Base-by-base conservation (phyloP, 1,139 yeast species). In the Geotrichum klebahnii region DNA sequence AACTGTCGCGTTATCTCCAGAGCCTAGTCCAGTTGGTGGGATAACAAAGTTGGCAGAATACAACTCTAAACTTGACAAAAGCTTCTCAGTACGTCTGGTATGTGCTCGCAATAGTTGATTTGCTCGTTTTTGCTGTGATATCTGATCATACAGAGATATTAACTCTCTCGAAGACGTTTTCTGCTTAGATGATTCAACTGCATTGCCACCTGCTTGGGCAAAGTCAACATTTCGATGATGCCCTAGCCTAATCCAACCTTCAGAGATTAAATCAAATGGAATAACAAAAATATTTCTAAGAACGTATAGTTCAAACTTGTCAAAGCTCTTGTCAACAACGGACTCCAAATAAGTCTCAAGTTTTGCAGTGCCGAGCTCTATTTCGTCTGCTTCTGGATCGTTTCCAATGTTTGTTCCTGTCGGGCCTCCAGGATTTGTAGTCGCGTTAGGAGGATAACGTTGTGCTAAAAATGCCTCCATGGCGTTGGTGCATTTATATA, bases 291-390 rank as follows among this genome's bases (percentile, higher is more conserved):
- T 79, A 64, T 90, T 90, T 60, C 96, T 69, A 48, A 88, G 68
- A 3, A 87, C 79, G 64, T 89, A 90, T 33, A 89, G 70, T 69
- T 90, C 97, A 61, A 87, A 82, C 65, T 83, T 83, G 67, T 90
- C 97, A 65, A 88, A 89, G 62, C 86, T 85, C 59, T 76, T 76
- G 67, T 89, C 96, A n/a, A 89, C 85, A 2, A 81, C 77, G 53
- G 80, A 78, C 61, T 87, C 96, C 51, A 90, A 64, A 38, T 86
- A 67, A 0, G 92, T 81, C 61, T 89, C 97, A 41, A 90, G 69
- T 60, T 84, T 82, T 0, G 87, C 94, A 0, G 94, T 82, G 0
- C 97, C 97, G 17, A 77, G 60, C 53, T 78, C 79, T 5, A 88
- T 81, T 60, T 87, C 96, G 60, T 63, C 49, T 10, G 42, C 9